Base-by-base conservation (phyloP, 352 stramenopile genomes). In the Phytopythium delawarense region DNA sequence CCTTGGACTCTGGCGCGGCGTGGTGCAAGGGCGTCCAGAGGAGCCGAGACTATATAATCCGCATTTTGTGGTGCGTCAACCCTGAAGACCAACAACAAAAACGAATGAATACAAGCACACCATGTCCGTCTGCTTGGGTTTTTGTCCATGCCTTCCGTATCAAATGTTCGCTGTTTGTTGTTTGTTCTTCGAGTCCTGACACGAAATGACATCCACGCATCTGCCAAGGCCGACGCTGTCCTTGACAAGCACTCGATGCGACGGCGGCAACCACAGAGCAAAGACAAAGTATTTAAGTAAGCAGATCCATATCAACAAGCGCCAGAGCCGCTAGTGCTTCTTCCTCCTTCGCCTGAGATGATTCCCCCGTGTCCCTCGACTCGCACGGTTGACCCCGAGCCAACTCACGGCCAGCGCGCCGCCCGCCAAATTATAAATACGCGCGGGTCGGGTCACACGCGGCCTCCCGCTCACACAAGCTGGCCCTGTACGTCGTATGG, bases 401-500 rank as follows among this genome's bases (percentile, higher is more conserved):
- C 45, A 25, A 16, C 45, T 18, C 32, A 20, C 20, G 18, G 9
- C 52, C 18, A 8, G n/a, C 37, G 48, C 59, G 28, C 45, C 40
- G 2, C 37, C 42, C 55, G 55, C 40, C 55, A 57, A 66, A 69
- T 61, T 58, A 71, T 71, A 71, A 71, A 65, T 71, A 71, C 65
- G 55, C 12, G 40, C 20, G 39, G 55, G 37, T 21, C 55, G 16
- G 21, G 37, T 61, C 34, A 15, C 15, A 8, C 11, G 18, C 54
- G 4, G 32, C 23, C 16, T 25, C 54, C 2, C 0, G 37, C n/a
- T 77, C 51, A 85, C 42, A 88, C 78, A 48, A 83, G 64, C 53
- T 66, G 75, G 61, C 46, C 72, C 25, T 67, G 28, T 16, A 59
- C 63, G n/a, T 77, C 74, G 39, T 71, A 77, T 16, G 70, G 55